These are phyloP conservation scores for Aureoboletus auriporus DNA, from an alignment of 768 basidiomycete genomes.

Conservation along the genomic window DNA sequence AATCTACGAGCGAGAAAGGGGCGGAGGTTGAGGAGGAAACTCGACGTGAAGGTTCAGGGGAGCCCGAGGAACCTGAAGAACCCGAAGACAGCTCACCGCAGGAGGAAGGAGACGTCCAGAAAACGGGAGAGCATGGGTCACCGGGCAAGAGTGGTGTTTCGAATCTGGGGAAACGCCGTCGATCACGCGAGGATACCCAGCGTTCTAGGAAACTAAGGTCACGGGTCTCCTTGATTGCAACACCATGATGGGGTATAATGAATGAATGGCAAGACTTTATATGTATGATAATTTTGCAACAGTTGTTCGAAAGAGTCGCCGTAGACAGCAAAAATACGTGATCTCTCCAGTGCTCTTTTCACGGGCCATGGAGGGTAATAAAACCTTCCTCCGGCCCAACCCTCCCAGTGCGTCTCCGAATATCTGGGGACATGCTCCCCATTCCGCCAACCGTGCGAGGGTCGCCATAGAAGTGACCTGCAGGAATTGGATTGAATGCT, in stretches of 20 bases:
- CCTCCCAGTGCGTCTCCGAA: constrained; percentile 28
- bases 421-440: constrained; percentile 34
- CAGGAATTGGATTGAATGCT: constrained; percentile 33
- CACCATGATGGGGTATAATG: constrained; percentile 2
- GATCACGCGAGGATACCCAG: constrained; percentile 11
- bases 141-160: not conserved
- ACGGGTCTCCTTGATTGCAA: not conserved
- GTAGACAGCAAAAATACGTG: constrained; percentile 2
- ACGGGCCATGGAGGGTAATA: constrained; percentile 29
- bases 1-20: not conserved
- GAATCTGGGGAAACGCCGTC: constrained; percentile 14
- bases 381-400: constrained; percentile 32
- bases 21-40: not conserved
- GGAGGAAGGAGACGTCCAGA: constrained; percentile 4
- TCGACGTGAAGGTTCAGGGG: constrained; percentile 7
- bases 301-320: not conserved
- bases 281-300: not conserved
- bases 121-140: not conserved
- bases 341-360: constrained; percentile 2
- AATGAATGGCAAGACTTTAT: not conserved
- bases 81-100: constrained; percentile 7
- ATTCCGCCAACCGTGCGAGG: constrained; percentile 30
- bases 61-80: constrained; percentile 9
- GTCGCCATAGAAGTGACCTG: constrained; percentile 39
- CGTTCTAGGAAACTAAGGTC: constrained; percentile 14